Conservation (phyloP, 2,329 filamentous ascomycete genomes). For the Cladophialophora bantiana region DNA sequence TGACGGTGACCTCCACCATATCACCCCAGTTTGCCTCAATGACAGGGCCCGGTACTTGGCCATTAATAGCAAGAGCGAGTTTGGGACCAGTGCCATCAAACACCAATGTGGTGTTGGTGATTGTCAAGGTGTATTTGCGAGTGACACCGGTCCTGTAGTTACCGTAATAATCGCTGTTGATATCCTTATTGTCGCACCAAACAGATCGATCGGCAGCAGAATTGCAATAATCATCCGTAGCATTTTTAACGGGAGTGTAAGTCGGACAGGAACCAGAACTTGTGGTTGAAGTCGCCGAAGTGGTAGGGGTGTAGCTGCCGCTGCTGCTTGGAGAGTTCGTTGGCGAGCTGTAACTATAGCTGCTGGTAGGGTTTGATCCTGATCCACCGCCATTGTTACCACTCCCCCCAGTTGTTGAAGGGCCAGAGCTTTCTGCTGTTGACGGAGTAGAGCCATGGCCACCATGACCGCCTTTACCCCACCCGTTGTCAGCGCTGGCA, state of each 20-base stretch:
- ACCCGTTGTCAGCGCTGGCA: conserved; percentile 1
- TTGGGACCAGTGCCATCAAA: conserved; percentile 46
- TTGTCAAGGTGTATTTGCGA: conserved; percentile 34
- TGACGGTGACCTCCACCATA: conserved; percentile 60
- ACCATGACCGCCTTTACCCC: neutral
- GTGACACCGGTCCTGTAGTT: conserved; percentile 32
- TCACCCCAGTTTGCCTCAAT: conserved; percentile 72
- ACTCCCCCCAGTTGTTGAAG: conserved; percentile 1
- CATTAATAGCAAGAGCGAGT: conserved; percentile 71
- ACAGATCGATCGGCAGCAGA: conserved; percentile 32
- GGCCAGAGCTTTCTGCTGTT: neutral
- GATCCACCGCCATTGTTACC: neutral
- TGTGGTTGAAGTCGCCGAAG: conserved; percentile 6
- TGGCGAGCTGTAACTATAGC: conserved; percentile 13
- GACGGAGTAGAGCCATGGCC: conserved; percentile 11
- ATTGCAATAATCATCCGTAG: conserved; percentile 35
- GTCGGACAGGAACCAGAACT: conserved; percentile 19
- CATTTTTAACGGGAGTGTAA: conserved; percentile 23
- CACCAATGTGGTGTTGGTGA: conserved; percentile 36
- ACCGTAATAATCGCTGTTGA: conserved; percentile 31
- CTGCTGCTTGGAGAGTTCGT: neutral
- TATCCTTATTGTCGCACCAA: conserved; percentile 33
- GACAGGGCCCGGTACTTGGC: conserved; percentile 70
- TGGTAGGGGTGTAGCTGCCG: conserved; percentile 9
- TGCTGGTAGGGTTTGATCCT: neutral